Evolutionary conservation across 2,329 filamentous ascomycete species (phyloP).

Genomic region (Fusarium tricinctum): DNA sequence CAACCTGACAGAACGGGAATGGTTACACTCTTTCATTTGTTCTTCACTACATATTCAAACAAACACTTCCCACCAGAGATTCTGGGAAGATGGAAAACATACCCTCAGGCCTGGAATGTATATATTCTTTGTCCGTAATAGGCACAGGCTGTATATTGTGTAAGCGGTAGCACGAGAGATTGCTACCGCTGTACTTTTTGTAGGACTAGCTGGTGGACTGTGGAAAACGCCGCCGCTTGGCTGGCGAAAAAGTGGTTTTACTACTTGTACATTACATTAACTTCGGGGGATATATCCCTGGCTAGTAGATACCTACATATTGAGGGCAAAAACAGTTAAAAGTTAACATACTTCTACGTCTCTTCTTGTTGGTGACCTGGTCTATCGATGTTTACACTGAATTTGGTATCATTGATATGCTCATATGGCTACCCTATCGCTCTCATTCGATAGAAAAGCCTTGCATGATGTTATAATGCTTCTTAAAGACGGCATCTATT

Average conservation of each 20-base stretch:
- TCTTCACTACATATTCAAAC: constrained; percentile 45
- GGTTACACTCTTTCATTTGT: constrained; percentile 43
- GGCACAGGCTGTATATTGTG: constrained; percentile 40
- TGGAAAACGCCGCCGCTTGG: constrained; percentile 29
- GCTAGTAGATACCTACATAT: constrained; percentile 49
- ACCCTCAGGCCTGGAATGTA: constrained; percentile 44
- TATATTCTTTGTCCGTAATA: constrained; percentile 30
- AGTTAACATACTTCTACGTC: constrained; percentile 39
- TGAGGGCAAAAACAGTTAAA: constrained; percentile 51
- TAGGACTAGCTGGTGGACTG: constrained; percentile 47
- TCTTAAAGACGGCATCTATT: neutral
- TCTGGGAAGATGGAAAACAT: constrained; percentile 42
- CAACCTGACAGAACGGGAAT: constrained; percentile 34
- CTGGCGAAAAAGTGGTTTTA: constrained; percentile 40
- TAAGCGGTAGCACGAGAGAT: constrained; percentile 45
- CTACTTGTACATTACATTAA: constrained; percentile 47
- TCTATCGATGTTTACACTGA: neutral
- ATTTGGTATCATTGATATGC: neutral
- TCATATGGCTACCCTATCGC: neutral
- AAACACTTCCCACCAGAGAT: constrained; percentile 27
- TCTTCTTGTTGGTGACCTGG: constrained; percentile 11
- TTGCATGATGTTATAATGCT: neutral
- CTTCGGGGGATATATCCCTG: constrained; percentile 21
- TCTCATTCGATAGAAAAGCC: too few relatives aligned
- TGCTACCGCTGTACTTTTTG: constrained; percentile 47